Conservation (phyloP, 108 stramenopile genomes). For the Mediolabrus comicus region DNA sequence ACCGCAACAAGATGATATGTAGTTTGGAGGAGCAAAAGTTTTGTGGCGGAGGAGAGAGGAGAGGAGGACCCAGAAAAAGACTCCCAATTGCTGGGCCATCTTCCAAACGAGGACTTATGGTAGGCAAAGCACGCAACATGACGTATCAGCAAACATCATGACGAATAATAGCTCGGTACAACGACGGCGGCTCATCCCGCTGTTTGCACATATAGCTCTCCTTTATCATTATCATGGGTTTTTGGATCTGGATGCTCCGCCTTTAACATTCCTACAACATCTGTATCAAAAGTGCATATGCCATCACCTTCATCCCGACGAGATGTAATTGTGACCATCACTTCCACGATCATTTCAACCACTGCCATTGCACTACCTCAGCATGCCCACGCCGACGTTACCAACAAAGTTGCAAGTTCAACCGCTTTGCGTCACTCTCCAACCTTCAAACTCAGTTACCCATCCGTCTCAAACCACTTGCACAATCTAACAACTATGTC, state of each 20-base stretch:
- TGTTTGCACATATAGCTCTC: background rate
- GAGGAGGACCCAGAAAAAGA: background rate
- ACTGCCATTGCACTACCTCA: background rate
- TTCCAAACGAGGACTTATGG: too few species aligned
- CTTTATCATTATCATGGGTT: too few species aligned
- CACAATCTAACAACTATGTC: constrained; percentile 32
- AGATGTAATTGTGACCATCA: background rate
- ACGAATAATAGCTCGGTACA: background rate
- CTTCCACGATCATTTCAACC: background rate
- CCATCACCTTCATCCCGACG: background rate
- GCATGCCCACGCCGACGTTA: constrained; percentile 51
- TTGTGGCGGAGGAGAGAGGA: too few species aligned
- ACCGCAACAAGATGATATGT: too few species aligned
- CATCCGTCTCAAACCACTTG: constrained; percentile 14
- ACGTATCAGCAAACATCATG: background rate
- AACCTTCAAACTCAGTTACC: constrained; percentile 34
- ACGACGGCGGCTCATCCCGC: background rate
- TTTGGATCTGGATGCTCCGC: background rate
- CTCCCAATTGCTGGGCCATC: too few species aligned
- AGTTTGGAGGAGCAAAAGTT: too few species aligned
- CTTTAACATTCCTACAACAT: background rate
- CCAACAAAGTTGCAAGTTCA: constrained; percentile 58
- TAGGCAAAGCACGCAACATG: background rate
- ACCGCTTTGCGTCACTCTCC: constrained; percentile 55
- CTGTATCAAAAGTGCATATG: too few species aligned